These are phyloP conservation scores for Blastocystis sp. DNA, from an alignment of 352 stramenopile species.

Conservation along the genomic window DNA sequence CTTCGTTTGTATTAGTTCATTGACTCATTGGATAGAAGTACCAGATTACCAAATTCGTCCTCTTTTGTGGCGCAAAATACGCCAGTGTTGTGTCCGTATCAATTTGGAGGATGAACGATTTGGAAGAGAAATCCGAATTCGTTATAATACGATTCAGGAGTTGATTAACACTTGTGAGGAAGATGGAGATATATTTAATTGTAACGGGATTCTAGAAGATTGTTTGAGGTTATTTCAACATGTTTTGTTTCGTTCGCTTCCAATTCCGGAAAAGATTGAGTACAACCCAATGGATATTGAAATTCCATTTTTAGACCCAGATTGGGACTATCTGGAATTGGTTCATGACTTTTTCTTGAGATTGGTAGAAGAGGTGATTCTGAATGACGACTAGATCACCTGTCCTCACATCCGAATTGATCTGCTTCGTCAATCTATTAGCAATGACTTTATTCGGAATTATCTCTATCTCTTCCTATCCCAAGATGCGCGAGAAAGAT, in stretches of 20 bases:
- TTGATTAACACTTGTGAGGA: background rate
- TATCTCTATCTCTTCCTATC: slow-evolving; percentile 35
- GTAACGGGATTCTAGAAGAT: background rate
- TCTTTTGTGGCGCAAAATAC: slow-evolving; percentile 8
- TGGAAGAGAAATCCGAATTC: background rate
- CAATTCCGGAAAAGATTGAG: background rate
- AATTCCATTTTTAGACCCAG: slow-evolving; percentile 15
- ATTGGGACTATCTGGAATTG: slow-evolving; percentile 28
- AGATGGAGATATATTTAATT: background rate
- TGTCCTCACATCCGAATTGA: slow-evolving; percentile 46
- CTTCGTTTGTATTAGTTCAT: background rate
- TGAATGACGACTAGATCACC: background rate
- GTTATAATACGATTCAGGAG: slow-evolving; percentile 39
- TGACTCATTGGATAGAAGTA: background rate
- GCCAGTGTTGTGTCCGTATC: background rate
- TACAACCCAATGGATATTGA: slow-evolving; percentile 2
- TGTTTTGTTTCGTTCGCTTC: slow-evolving; percentile 7
- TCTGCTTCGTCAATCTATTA: background rate
- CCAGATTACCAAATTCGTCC: slow-evolving; percentile 29
- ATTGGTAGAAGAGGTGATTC: background rate
- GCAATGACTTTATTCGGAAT: background rate
- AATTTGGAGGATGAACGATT: background rate
- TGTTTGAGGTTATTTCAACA: slow-evolving; percentile 2
- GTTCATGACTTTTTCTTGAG: slow-evolving; percentile 25
- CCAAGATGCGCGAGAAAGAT: slow-evolving; percentile 1